A percentile compares a stretch with the other conserved stretches of the same genome.
phyloP scores from a whole-genome alignment of 768 basidiomycete species.

The Rhizopogon vinicolor region DNA sequence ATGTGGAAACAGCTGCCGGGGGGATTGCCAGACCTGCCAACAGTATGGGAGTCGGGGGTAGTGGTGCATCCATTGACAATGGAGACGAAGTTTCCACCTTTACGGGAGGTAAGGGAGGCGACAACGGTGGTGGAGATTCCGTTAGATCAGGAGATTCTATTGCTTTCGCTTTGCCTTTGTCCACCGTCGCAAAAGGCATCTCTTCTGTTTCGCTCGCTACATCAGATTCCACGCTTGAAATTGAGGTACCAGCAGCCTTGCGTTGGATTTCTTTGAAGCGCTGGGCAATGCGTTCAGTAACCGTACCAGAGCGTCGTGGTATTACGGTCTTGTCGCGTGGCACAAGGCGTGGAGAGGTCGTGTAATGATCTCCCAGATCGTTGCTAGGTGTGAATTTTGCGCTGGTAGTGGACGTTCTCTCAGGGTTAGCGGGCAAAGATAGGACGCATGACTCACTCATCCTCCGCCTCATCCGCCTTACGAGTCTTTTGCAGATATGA shows the following conservation, averaged over 20 bases:
- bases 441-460: slow-evolving; percentile 62
- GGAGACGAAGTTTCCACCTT: slow-evolving; percentile 33
- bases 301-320: slow-evolving; percentile 66
- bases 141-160: slow-evolving; percentile 35
- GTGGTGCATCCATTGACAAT: slow-evolving; percentile 32
- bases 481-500: slow-evolving; percentile 75
- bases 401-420: slow-evolving; percentile 35
- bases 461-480: slow-evolving; percentile 87
- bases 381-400: slow-evolving; percentile 82
- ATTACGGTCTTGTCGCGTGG: slow-evolving; percentile 50
- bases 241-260: slow-evolving; percentile 34
- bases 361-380: slow-evolving; percentile 66
- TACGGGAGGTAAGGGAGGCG: slow-evolving; percentile 50
- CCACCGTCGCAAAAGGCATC: slow-evolving; percentile 48
- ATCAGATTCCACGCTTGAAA: slow-evolving; percentile 23
- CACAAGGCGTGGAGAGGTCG: slow-evolving; percentile 66
- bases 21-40: slow-evolving; percentile 72
- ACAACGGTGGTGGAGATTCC: slow-evolving; percentile 60
- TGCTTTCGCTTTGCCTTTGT: slow-evolving; percentile 80
- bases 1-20: slow-evolving; percentile 57
- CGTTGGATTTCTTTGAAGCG: slow-evolving; percentile 79
- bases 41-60: slow-evolving; percentile 52
- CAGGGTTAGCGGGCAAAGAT: background rate
- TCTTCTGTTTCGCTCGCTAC: slow-evolving; percentile 20
- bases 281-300: slow-evolving; percentile 82